Conservation (phyloP, 1,139 yeast species). For the Yamadazyma kanchanaburiensis region DNA sequence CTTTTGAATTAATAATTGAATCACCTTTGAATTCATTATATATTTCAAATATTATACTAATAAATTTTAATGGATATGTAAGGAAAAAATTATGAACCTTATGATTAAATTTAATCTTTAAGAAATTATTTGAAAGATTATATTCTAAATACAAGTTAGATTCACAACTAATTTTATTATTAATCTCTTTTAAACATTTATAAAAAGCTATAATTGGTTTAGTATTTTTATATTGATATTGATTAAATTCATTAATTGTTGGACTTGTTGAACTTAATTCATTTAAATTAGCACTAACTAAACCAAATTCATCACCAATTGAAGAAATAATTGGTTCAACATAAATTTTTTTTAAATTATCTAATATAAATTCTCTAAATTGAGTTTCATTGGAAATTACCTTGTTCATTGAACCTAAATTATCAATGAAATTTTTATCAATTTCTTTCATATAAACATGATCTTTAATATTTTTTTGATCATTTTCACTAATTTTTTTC, state of each 20-base stretch:
- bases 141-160: conserved; percentile 24
- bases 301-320: conserved; percentile 27
- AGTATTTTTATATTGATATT: conserved; percentile 19
- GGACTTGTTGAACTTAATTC: conserved; percentile 14
- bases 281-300: conserved; percentile 30
- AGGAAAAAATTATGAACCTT: conserved; percentile 17
- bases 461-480: conserved; percentile 22
- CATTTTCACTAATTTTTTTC: conserved; percentile 20
- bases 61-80: conserved; percentile 14
- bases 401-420: conserved; percentile 20
- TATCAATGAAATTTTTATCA: conserved; percentile 27
- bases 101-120: conserved; percentile 28
- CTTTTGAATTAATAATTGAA: conserved; percentile 5
- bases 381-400: conserved; percentile 30
- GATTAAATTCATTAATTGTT: conserved; percentile 10
- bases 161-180: conserved; percentile 17
- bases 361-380: conserved; percentile 33
- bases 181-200: conserved; percentile 16
- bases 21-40: conserved; percentile 16
- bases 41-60: conserved; percentile 12
- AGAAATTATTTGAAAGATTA: conserved; percentile 22
- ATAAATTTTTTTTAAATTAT: conserved; percentile 33
- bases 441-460: conserved; percentile 38
- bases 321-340: conserved; percentile 41
- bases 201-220: conserved; percentile 25